A percentile compares a stretch with the other conserved stretches of the same genome.
Conservation (phyloP, 345 rosid genomes). For the Citrus sp. region DNA sequence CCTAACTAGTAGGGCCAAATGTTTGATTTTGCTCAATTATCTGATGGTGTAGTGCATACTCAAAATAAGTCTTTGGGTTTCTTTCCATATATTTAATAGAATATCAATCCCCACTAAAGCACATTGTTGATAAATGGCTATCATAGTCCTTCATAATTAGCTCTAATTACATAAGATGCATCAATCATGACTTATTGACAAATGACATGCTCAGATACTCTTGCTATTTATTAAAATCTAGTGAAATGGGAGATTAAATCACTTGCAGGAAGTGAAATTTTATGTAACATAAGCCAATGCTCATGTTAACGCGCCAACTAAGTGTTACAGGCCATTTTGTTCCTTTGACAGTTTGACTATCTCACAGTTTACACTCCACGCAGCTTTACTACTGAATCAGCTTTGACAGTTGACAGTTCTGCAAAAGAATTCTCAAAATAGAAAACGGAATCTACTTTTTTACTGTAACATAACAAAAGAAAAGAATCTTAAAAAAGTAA, state of each 20-base stretch:
- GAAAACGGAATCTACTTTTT: conserved; percentile 15
- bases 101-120: no score
- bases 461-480: neutral
- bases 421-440: conserved; percentile 9
- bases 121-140: no score
- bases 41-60: no score
- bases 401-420: neutral
- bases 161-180: no score
- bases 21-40: neutral
- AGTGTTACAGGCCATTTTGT: neutral
- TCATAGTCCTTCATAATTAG: no score
- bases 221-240: neutral
- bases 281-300: neutral
- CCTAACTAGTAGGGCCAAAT: conserved; percentile 1
- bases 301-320: neutral
- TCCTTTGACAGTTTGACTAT: no score
- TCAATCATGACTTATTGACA: no score
- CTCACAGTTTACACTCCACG: neutral
- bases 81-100: no score
- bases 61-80: no score
- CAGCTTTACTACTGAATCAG: conserved; percentile 7
- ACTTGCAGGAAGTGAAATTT: neutral
- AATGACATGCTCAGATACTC: no score
- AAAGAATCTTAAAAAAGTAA: neutral
- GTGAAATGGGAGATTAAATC: neutral